Conservation (phyloP, 73 alveolate genomes). For the Tetrahymena malaccensis region DNA sequence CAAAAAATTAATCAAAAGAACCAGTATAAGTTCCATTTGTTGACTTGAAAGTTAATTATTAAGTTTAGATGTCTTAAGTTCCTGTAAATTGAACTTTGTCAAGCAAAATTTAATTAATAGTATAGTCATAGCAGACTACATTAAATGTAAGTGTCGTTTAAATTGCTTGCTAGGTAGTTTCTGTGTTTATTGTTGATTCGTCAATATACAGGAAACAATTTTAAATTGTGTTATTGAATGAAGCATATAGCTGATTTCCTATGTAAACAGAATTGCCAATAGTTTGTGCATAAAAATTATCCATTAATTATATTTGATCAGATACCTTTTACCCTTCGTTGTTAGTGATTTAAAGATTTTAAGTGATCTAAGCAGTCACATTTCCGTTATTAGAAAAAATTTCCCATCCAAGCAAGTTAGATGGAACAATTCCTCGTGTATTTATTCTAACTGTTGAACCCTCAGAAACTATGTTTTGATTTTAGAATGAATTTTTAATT, state of each 20-base stretch:
- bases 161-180: background rate
- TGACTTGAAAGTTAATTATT: background rate
- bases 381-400: background rate
- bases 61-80: background rate
- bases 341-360: background rate
- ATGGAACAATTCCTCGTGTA: background rate
- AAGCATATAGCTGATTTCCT: background rate
- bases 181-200: background rate
- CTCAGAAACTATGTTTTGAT: too few relatives aligned
- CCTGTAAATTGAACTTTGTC: background rate
- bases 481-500: too few relatives aligned
- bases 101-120: background rate
- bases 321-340: background rate
- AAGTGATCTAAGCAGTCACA: background rate
- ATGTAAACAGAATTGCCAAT: background rate
- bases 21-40: background rate
- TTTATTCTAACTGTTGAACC: background rate
- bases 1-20: background rate
- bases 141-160: background rate
- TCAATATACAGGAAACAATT: background rate
- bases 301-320: background rate
- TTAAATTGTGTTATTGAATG: background rate
- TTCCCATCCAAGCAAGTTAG: background rate
- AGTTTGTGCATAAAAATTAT: background rate
- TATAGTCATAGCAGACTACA: background rate